phyloP scores from a whole-genome alignment of 306 rosid species.

The Cucurbita moschata region DNA sequence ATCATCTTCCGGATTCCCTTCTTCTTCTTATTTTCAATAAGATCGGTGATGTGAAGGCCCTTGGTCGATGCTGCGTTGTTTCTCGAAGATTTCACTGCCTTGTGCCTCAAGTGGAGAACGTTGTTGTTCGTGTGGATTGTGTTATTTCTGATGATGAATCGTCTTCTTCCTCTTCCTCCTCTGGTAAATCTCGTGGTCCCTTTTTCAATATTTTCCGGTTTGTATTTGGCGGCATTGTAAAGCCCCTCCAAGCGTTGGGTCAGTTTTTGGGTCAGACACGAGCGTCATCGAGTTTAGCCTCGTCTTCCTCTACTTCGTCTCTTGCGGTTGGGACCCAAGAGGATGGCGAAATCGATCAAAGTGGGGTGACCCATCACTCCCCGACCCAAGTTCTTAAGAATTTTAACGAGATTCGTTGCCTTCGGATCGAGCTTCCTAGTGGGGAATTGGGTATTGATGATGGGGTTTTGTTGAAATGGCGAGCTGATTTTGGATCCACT shows the following conservation, averaged over 20 bases:
- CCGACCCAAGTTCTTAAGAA: constrained; percentile 87
- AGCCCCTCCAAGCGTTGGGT: constrained; percentile 70
- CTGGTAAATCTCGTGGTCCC: constrained; percentile 67
- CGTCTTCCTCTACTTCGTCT: constrained; percentile 20
- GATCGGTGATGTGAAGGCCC: constrained; percentile 91
- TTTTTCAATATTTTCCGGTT: constrained; percentile 52
- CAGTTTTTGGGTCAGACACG: constrained; percentile 60
- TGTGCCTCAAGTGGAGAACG: constrained; percentile 87
- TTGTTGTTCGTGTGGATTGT: constrained; percentile 94
- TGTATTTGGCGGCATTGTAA: constrained; percentile 66
- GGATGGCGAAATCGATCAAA: constrained; percentile 34
- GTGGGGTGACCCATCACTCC: constrained; percentile 89
- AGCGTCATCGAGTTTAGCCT: constrained; percentile 5
- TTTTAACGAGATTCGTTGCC: constrained; percentile 79
- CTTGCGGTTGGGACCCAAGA: constrained; percentile 50
- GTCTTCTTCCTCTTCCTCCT: constrained; percentile 27
- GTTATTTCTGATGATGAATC: constrained; percentile 90
- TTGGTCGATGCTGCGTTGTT: constrained; percentile 92
- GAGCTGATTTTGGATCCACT: constrained; percentile 91
- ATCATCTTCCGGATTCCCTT: constrained; percentile 70
- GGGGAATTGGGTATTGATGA: constrained; percentile 94
- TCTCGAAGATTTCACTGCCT: constrained; percentile 74
- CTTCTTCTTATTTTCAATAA: constrained; percentile 84
- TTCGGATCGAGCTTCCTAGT: constrained; percentile 89
- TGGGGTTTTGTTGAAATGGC: constrained; percentile 86